phyloP scores from a whole-genome alignment of 352 stramenopile genomes.

The Aphanomyces astaci region DNA sequence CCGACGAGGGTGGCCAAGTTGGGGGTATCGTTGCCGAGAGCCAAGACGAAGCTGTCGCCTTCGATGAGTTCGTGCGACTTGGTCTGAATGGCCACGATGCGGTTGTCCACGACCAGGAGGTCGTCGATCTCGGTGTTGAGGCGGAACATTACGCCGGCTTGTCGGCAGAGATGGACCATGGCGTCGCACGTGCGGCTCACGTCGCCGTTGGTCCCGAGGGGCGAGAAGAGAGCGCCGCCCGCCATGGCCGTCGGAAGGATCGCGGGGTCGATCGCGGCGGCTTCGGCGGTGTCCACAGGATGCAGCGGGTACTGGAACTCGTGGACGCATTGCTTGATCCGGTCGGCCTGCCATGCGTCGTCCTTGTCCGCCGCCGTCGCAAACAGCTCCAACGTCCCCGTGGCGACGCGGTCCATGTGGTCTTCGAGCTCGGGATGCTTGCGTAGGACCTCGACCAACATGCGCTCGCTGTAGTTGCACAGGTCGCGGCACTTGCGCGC shows the following conservation, averaged over 20 bases:
- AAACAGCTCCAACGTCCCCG: slow-evolving; percentile 80
- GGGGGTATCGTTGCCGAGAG: slow-evolving; percentile 67
- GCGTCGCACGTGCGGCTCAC: slow-evolving; percentile 84
- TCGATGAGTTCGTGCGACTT: slow-evolving; percentile 67
- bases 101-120: slow-evolving; percentile 65
- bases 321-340: slow-evolving; percentile 46
- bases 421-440: slow-evolving; percentile 67
- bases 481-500: slow-evolving; percentile 70
- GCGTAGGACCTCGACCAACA: slow-evolving; percentile 66
- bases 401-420: slow-evolving; percentile 80
- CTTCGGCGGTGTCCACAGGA: slow-evolving; percentile 41
- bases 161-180: slow-evolving; percentile 70
- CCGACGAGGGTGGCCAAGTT: slow-evolving; percentile 59
- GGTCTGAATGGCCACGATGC: slow-evolving; percentile 74
- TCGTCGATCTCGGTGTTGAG: slow-evolving; percentile 79
- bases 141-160: slow-evolving; percentile 81
- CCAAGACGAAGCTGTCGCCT: slow-evolving; percentile 80
- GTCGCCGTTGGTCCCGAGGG: slow-evolving; percentile 73
- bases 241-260: slow-evolving; percentile 49
- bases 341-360: slow-evolving; percentile 62
- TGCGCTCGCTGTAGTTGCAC: slow-evolving; percentile 81
- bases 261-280: slow-evolving; percentile 57
- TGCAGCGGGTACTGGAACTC: slow-evolving; percentile 77
- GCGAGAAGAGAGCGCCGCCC: slow-evolving; percentile 61
- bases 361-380: slow-evolving; percentile 40